A percentile compares a stretch with the other conserved stretches of the same genome.
Conservation (phyloP, 2,329 filamentous ascomycete species). For the Colletotrichum lindemuthianum region DNA sequence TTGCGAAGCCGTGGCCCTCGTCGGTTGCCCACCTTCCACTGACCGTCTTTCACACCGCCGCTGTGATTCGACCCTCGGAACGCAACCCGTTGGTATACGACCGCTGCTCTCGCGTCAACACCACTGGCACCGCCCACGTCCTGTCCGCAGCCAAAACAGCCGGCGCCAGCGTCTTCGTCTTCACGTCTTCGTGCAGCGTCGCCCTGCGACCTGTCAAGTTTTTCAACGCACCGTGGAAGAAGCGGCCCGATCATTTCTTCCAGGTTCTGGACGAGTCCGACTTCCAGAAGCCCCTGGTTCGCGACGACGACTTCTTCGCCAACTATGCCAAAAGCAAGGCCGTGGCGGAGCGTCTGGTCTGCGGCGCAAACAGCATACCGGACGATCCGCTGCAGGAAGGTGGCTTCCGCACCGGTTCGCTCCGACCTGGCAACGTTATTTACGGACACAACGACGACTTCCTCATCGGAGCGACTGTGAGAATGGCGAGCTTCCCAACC, state of each 20-base stretch:
- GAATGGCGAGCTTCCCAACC: conserved; percentile 48
- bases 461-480: conserved; percentile 52
- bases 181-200: conserved; percentile 61
- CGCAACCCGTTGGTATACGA: conserved; percentile 56
- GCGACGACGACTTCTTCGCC: conserved; percentile 55
- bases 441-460: conserved; percentile 60
- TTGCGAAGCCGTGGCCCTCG: conserved; percentile 57
- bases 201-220: conserved; percentile 52
- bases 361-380: conserved; percentile 49
- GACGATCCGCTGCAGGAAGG: conserved; percentile 34
- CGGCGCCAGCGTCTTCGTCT: conserved; percentile 61
- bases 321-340: conserved; percentile 64
- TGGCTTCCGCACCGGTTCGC: conserved; percentile 61
- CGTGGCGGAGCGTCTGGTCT: conserved; percentile 61
- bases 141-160: conserved; percentile 56
- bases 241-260: conserved; percentile 49
- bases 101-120: conserved; percentile 59
- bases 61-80: conserved; percentile 62
- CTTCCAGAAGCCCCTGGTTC: conserved; percentile 50
- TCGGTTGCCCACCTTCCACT: conserved; percentile 55
- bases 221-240: conserved; percentile 56
- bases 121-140: conserved; percentile 60
- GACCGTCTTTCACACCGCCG: conserved; percentile 68
- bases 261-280: conserved; percentile 59
- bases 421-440: conserved; percentile 64